Evolutionary conservation across 2,329 filamentous ascomycete genomes (phyloP), one percentile per base, ranked within the genome.

Genomic region (Diaporthe sp.): DNA sequence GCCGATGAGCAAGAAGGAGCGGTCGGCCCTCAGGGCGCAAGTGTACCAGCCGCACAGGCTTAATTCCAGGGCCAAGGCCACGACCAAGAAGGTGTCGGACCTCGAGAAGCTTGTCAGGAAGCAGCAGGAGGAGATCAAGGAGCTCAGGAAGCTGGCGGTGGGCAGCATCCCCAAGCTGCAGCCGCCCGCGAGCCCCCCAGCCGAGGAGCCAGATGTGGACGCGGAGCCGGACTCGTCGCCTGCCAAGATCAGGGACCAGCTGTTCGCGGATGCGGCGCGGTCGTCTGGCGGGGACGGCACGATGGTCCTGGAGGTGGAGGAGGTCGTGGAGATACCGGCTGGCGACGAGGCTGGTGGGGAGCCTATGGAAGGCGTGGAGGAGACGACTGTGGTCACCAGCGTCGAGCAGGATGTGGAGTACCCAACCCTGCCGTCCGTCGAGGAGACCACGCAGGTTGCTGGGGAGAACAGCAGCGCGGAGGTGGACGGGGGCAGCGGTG

Each of bases 171-270:
- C 73, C 2, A 73, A 22, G 49, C 25, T 72, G 22, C 61, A 62
- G 68, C 53, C 71, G 8, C 60, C 62, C 34, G 51, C 25, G 42
- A 68, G 60, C 67, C 75, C 68, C 17, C 44, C 31, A 6, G 13
- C 25, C 39, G 61, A 31, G 12, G 39, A 13, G 37, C 37, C 37
- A 1, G 37, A n/a, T 2, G 25, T 37, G 5, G 53, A 68, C 31
- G 44, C 19, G 31, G 61, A 67, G 62, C 70, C 73, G 15, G 73
- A 75, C 46, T 75, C 72, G 12, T 72, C 75, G 1, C 75, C 72
- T 34, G 60, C 71, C 10, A 76, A 75, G 73, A 73, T 75, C 70
- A 62, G 60, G 42, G 68, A 61, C 46, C 70, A 76, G 70, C 61
- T 76, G 7, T 31, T 71, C 39, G 58, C 51, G n/a, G 74, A 76